Evolutionary conservation across 1,284 basidiomycete genomes (phyloP).

Genomic region (Apiotrichum gracile): DNA sequence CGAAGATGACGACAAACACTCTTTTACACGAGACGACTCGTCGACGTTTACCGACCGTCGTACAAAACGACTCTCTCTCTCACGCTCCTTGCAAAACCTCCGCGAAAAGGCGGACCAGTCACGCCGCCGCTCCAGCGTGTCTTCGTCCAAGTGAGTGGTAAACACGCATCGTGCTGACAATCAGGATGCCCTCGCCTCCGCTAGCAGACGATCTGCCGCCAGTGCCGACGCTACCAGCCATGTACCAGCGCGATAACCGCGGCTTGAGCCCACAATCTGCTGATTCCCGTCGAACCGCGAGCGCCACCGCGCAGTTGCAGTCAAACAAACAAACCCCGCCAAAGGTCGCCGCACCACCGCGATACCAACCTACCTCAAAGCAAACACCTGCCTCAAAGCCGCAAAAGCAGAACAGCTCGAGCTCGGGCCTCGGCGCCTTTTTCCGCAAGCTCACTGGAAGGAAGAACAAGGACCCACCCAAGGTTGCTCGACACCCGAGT

Average conservation of each 20-base stretch:
- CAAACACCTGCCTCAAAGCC: background rate
- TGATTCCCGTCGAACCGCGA: background rate
- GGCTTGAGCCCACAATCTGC: background rate
- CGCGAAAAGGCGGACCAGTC: constrained; percentile 5
- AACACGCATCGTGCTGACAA: background rate
- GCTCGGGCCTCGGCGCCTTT: constrained; percentile 1
- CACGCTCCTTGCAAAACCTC: constrained; percentile 7
- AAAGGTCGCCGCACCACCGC: background rate
- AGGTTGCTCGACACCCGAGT: no score
- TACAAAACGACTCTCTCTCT: constrained; percentile 7
- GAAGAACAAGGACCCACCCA: background rate
- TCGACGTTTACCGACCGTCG: background rate
- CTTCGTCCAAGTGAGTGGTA: constrained; percentile 7
- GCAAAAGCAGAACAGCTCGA: background rate
- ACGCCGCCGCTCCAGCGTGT: background rate
- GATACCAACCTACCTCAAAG: background rate
- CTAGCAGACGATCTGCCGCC: background rate
- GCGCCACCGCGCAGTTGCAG: background rate
- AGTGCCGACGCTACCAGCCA: constrained; percentile 7
- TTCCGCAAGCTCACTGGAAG: constrained; percentile 4
- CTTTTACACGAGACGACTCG: background rate
- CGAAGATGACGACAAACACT: background rate
- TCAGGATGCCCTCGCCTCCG: background rate
- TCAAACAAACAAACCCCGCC: background rate
- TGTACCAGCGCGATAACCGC: background rate